phyloP scores from a whole-genome alignment of 805 yeast genomes.

The Ogataea naganishii region DNA sequence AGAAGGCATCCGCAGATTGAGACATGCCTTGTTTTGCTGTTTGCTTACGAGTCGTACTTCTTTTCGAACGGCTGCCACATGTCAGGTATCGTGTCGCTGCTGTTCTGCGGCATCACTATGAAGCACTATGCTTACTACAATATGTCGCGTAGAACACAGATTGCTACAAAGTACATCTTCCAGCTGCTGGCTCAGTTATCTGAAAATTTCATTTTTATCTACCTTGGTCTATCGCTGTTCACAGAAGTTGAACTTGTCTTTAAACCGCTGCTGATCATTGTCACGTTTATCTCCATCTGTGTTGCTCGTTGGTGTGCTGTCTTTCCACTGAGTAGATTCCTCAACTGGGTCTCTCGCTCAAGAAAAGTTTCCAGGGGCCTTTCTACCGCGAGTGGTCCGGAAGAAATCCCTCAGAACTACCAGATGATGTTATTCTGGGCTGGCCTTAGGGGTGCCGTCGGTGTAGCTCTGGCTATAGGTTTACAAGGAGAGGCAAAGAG shows the following conservation, averaged over 20 bases:
- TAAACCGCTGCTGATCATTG: slow-evolving; percentile 86
- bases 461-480: slow-evolving; percentile 98
- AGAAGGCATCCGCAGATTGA: slow-evolving; percentile 96
- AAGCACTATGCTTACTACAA: slow-evolving; percentile 96
- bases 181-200: slow-evolving; percentile 91
- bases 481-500: slow-evolving; percentile 88
- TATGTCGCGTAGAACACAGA: slow-evolving; percentile 95
- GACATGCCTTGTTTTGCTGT: slow-evolving; percentile 80
- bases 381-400: slow-evolving; percentile 37
- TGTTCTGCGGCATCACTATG: slow-evolving; percentile 93
- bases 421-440: slow-evolving; percentile 99
- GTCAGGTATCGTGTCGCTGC: slow-evolving; percentile 94
- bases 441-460: slow-evolving; percentile 97
- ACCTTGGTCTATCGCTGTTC: slow-evolving; percentile 86
- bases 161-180: slow-evolving; percentile 91
- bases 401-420: slow-evolving; percentile 89
- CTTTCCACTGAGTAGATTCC: slow-evolving; percentile 79
- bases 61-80: slow-evolving; percentile 98
- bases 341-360: slow-evolving; percentile 70
- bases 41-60: slow-evolving; percentile 94
- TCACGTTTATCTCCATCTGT: slow-evolving; percentile 85
- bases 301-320: slow-evolving; percentile 96
- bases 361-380: slow-evolving; percentile 43
- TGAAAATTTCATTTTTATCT: slow-evolving; percentile 94
- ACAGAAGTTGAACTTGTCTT: slow-evolving; percentile 94